These are phyloP conservation scores for Rhodotorula paludigena DNA, from an alignment of 768 basidiomycete species.

Conservation along the genomic window DNA sequence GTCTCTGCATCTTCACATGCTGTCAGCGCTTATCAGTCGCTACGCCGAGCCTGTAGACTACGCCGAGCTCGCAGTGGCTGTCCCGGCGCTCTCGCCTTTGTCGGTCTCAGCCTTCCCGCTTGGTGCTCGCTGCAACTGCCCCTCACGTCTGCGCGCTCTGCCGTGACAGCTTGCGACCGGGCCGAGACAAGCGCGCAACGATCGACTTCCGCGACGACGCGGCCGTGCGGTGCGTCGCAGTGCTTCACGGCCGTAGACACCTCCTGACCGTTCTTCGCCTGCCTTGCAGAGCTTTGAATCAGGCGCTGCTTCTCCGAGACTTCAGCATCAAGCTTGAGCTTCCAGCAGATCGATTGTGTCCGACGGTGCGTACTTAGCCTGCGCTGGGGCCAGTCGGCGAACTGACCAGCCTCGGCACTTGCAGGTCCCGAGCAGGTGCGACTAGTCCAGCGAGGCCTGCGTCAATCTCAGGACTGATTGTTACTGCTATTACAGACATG, in stretches of 20 bases:
- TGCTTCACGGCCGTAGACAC: too few species aligned
- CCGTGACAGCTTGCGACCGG: neutral
- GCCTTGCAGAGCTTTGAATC: constrained; percentile 62
- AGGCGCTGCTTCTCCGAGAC: constrained; percentile 71
- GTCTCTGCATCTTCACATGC: neutral
- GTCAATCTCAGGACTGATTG: too few species aligned
- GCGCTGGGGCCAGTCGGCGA: too few species aligned
- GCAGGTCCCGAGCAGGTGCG: constrained; percentile 34
- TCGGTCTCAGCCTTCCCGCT: neutral
- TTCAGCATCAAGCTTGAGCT: constrained; percentile 62
- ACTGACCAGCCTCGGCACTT: neutral
- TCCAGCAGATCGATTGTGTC: constrained; percentile 71
- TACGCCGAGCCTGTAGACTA: constrained; percentile 60
- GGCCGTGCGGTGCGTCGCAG: constrained; percentile 13
- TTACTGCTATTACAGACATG: neutral
- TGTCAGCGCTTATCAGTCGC: constrained; percentile 45
- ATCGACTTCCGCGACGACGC: constrained; percentile 66
- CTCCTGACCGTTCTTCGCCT: too few species aligned
- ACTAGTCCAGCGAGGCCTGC: too few species aligned
- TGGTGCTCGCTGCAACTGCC: neutral
- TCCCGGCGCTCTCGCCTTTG: constrained; percentile 55
- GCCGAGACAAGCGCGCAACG: constrained; percentile 43
- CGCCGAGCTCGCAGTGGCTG: constrained; percentile 54
- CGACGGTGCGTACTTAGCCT: constrained; percentile 57
- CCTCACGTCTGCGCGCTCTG: too few species aligned